Conservation (phyloP, 148 eudicot species). For the Camellia sinensis region DNA sequence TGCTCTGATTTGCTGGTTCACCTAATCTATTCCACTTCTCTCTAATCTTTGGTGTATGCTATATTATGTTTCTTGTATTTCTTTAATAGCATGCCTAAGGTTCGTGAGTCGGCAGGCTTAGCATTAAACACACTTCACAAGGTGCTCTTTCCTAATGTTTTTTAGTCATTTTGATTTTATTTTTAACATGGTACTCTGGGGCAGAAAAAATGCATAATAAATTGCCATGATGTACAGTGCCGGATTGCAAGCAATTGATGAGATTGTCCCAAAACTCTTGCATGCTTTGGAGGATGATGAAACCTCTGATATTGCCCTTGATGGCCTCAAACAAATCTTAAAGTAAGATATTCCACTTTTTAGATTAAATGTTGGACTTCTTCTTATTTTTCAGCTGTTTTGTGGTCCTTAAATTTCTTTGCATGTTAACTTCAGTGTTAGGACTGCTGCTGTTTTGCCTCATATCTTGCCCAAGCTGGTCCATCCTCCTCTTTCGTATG, state of each 20-base stretch:
- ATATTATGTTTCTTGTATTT: slow-evolving; percentile 6
- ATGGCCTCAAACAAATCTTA: slow-evolving; percentile 96
- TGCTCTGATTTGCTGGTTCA: slow-evolving; percentile 13
- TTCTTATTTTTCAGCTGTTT: slow-evolving; percentile 3
- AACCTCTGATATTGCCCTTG: slow-evolving; percentile 89
- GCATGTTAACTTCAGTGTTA: slow-evolving; percentile 50
- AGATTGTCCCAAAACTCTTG: slow-evolving; percentile 94
- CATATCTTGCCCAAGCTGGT: slow-evolving; percentile 97
- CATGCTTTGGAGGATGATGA: slow-evolving; percentile 95
- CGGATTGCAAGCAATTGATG: slow-evolving; percentile 99
- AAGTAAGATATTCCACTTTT: slow-evolving; percentile 41
- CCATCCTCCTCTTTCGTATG: slow-evolving; percentile 87
- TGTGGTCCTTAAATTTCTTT: slow-evolving; percentile 17
- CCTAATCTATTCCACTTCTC: not conserved
- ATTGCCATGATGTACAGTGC: slow-evolving; percentile 60
- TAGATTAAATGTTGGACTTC: not conserved
- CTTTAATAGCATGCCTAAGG: slow-evolving; percentile 62
- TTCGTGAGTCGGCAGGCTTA: slow-evolving; percentile 90
- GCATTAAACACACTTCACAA: slow-evolving; percentile 97
- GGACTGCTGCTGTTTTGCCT: slow-evolving; percentile 93
- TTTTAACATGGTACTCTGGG: not conserved
- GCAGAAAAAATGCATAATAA: slow-evolving; percentile 3
- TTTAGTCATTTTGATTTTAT: not conserved
- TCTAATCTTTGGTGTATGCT: not conserved
- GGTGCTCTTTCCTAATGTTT: slow-evolving; percentile 40